Evolutionary conservation across 192 early-diverging fungal genomes (phyloP).

Genomic region (Podila minutissima): DNA sequence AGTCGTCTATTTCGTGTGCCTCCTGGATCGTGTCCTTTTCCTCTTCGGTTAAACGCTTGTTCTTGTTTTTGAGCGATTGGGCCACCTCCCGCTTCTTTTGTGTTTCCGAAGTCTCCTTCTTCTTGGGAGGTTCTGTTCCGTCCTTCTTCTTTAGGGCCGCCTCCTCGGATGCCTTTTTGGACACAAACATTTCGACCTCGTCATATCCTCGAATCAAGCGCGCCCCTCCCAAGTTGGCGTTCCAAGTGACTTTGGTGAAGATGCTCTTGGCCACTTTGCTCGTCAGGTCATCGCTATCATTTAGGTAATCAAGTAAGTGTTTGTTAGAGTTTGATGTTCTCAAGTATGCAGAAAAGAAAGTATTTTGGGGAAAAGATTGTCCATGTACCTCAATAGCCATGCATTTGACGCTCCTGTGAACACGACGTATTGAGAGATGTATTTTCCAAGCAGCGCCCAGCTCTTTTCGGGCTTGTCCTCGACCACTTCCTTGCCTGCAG

Average conservation of each 20-base stretch:
- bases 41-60: slow-evolving; percentile 40
- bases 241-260: slow-evolving; percentile 67
- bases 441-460: slow-evolving; percentile 83
- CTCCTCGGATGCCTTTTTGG: slow-evolving; percentile 52
- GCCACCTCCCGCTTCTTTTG: slow-evolving; percentile 35
- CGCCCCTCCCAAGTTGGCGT: slow-evolving; percentile 71
- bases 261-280: slow-evolving; percentile 72
- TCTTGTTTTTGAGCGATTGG: slow-evolving; percentile 44
- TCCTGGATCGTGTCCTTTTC: slow-evolving; percentile 54
- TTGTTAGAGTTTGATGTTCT: too few relatives aligned
- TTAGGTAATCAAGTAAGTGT: too few relatives aligned
- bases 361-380: neutral
- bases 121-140: slow-evolving; percentile 29
- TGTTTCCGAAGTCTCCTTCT: slow-evolving; percentile 45
- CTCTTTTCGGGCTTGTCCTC: slow-evolving; percentile 60
- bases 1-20: slow-evolving; percentile 58
- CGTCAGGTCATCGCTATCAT: slow-evolving; percentile 63
- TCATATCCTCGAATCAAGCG: slow-evolving; percentile 78
- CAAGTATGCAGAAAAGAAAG: neutral
- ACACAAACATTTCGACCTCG: slow-evolving; percentile 69
- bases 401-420: slow-evolving; percentile 73
- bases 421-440: slow-evolving; percentile 78
- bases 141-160: slow-evolving; percentile 51
- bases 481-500: slow-evolving; percentile 23
- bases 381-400: slow-evolving; percentile 62